Percentiles rank a stretch among this genome's conserved stretches.
Evolutionary conservation across 805 yeast genomes (phyloP).

Genomic region (Kazachstania kunashirensis): DNA sequence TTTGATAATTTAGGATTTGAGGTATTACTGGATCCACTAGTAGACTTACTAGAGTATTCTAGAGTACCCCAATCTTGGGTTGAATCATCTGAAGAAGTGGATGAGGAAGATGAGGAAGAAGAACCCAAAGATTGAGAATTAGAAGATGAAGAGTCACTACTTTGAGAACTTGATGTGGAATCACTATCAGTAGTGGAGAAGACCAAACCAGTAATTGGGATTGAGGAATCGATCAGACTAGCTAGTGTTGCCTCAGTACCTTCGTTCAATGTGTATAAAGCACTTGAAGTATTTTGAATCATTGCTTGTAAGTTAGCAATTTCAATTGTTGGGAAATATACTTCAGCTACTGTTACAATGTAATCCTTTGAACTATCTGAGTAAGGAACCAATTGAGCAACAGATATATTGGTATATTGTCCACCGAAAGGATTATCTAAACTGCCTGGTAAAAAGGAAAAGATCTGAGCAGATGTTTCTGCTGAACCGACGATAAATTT

Average conservation of each 20-base stretch:
- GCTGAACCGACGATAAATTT: slow-evolving; percentile 78
- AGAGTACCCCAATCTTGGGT: slow-evolving; percentile 12
- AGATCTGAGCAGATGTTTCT: slow-evolving; percentile 67
- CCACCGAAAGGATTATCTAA: slow-evolving; percentile 51
- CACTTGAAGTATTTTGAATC: slow-evolving; percentile 48
- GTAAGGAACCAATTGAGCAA: slow-evolving; percentile 68
- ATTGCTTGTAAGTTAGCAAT: slow-evolving; percentile 41
- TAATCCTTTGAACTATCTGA: slow-evolving; percentile 46
- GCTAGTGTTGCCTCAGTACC: slow-evolving; percentile 50
- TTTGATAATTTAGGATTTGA: slow-evolving; percentile 23
- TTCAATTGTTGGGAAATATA: slow-evolving; percentile 57
- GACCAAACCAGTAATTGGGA: slow-evolving; percentile 24
- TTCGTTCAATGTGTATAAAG: slow-evolving; percentile 49
- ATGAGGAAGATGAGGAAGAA: slow-evolving; percentile 5
- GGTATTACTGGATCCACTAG: slow-evolving; percentile 7
- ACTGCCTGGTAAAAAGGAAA: slow-evolving; percentile 62
- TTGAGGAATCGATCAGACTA: slow-evolving; percentile 49
- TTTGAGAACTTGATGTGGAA: slow-evolving; percentile 29
- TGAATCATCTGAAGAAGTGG: slow-evolving; percentile 1
- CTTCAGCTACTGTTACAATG: slow-evolving; percentile 79
- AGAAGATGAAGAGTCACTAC: slow-evolving; percentile 1
- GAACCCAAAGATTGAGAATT: not conserved
- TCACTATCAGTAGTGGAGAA: slow-evolving; percentile 45
- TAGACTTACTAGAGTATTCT: slow-evolving; percentile 16
- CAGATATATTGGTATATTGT: slow-evolving; percentile 39